A percentile compares a stretch with the other conserved stretches of the same genome.
These are phyloP conservation scores for Diddensiella caesifluorescens DNA, from an alignment of 805 yeast genomes.

Conservation along the genomic window DNA sequence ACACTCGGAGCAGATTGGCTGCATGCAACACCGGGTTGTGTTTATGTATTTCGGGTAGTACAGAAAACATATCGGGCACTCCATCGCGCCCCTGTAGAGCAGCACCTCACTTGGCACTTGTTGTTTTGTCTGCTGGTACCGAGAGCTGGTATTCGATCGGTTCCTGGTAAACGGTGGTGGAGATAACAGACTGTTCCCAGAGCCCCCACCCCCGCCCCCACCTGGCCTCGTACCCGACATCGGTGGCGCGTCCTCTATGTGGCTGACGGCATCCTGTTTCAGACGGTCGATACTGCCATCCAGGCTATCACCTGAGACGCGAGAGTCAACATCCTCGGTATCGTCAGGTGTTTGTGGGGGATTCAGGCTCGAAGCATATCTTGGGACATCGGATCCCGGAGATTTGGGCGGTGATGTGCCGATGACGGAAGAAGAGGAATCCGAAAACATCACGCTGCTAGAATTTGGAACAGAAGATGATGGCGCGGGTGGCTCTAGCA, in stretches of 20 bases:
- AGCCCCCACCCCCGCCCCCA: too few relatives aligned
- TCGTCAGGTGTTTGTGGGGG: not conserved
- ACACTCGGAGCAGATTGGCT: slow-evolving; percentile 93
- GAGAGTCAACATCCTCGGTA: not conserved
- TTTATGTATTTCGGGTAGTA: slow-evolving; percentile 77
- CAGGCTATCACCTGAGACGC: not conserved
- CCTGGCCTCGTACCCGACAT: too few relatives aligned
- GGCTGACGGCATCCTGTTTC: slow-evolving; percentile 1
- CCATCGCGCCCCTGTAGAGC: slow-evolving; percentile 64
- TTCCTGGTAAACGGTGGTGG: slow-evolving; percentile 15
- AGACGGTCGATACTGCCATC: not conserved
- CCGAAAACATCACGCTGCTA: too few relatives aligned
- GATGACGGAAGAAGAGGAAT: not conserved
- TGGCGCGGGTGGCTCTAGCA: not conserved
- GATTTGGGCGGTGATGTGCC: slow-evolving; percentile 1
- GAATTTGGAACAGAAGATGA: slow-evolving; percentile 1
- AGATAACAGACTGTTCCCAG: not conserved
- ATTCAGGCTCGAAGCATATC: not conserved
- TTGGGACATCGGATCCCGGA: not conserved
- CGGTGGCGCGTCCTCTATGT: slow-evolving; percentile 1
- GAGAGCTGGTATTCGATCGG: slow-evolving; percentile 19
- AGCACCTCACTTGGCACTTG: slow-evolving; percentile 40
- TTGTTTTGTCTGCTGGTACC: slow-evolving; percentile 7
- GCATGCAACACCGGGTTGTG: slow-evolving; percentile 80
- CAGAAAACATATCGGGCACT: slow-evolving; percentile 93